Evolutionary conservation across 345 rosid species (phyloP).

Genomic region (Stellera chamaejasme): DNA sequence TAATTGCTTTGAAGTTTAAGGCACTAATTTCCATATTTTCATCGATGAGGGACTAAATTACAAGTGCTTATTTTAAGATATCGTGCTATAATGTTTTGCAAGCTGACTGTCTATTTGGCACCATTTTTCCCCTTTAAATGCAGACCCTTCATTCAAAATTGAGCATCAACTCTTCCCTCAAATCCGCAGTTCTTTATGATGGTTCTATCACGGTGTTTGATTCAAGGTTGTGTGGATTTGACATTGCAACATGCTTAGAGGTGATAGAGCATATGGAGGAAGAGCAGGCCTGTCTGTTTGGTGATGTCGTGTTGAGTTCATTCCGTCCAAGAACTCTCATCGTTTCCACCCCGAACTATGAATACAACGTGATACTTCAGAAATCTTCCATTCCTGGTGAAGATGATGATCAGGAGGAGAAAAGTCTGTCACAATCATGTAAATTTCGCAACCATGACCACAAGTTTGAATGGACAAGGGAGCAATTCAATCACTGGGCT

Average conservation of each 20-base stretch:
- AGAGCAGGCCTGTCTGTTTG: constrained; percentile 63
- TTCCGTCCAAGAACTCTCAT: constrained; percentile 61
- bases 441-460: constrained; percentile 93
- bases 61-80: too few relatives aligned
- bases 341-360: constrained; percentile 92
- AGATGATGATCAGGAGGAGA: constrained; percentile 53
- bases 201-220: constrained; percentile 80
- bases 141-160: constrained; percentile 83
- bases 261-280: constrained; percentile 99
- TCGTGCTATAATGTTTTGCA: too few relatives aligned
- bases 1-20: too few relatives aligned
- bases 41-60: too few relatives aligned
- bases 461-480: constrained; percentile 96
- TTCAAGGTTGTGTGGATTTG: constrained; percentile 55
- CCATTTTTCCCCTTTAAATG: constrained; percentile 12
- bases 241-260: constrained; percentile 94
- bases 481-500: constrained; percentile 76
- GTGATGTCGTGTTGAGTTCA: constrained; percentile 48
- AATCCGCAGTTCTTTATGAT: constrained; percentile 68
- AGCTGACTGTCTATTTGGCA: background rate
- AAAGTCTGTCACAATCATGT: constrained; percentile 33
- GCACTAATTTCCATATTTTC: too few relatives aligned
- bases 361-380: constrained; percentile 82
- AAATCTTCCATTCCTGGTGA: constrained; percentile 27
- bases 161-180: constrained; percentile 36